Base-by-base conservation (phyloP, 2,329 filamentous ascomycete species). In the Colletotrichum tropicicola region DNA sequence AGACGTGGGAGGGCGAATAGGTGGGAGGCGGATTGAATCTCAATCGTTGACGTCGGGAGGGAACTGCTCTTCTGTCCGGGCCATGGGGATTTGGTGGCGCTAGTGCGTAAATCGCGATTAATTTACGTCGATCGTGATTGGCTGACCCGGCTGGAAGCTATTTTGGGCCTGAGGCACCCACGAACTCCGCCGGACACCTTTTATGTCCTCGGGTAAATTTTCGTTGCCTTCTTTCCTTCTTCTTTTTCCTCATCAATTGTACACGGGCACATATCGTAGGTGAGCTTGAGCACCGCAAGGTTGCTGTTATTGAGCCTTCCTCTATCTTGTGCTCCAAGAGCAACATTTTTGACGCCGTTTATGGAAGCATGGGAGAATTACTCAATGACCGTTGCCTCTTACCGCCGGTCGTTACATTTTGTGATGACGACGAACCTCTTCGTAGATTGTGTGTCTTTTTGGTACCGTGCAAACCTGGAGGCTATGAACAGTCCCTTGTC, bases 201-300 rank as follows among this genome's bases (percentile, higher is more conserved):
- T 39, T 56, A 48, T 58, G 45, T 65, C 23, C 23, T 55, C 28
- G 37, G 47, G 47, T 47, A 68, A 68, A 68, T 48, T 65, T 67
- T 53, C 21, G 21, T 8, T 13, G 58, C 57, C 72, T 72, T 66
- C 66, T 69, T 66, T 69, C 73, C 71, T 73, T 75, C 77, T 75
- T 74, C 17, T 80, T 77, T 77, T 82, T 79, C 75, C 75, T 75
- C 75, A 73, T 78, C 80, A 80, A 88, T 89, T 90, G 88, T 90
- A 89, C 85, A 83, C 81, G 87, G 77, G 84, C 87, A 88, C 85
- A 88, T 91, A 90, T 91, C 90, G 88, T 91, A 87, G 88, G 88
- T 86, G 83, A 85, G 82, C 87, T 89, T 85, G 86, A 76, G 80
- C 81, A 17, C 75, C 75, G 72, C 71, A 71, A 73, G 77, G 74